Conservation (phyloP, 106 monocot species). For the Dactylorhiza incarnata region DNA sequence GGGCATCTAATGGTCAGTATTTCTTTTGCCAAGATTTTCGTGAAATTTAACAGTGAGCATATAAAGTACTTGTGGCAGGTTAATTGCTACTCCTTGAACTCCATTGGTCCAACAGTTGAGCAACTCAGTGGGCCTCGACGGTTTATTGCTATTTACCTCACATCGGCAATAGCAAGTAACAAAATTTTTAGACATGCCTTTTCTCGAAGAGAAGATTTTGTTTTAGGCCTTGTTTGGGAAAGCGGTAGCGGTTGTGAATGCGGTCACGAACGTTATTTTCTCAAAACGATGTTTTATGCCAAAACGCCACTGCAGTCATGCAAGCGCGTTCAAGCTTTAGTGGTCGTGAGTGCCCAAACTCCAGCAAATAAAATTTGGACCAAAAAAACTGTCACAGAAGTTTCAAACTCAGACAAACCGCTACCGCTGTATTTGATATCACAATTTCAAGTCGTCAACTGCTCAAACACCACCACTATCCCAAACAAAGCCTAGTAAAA, state of each 20-base stretch:
- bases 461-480: too few relatives aligned
- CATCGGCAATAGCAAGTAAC: constrained; percentile 81
- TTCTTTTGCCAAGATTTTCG: not conserved
- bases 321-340: too few relatives aligned
- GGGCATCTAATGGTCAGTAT: constrained; percentile 58
- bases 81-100: constrained; percentile 85
- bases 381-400: too few relatives aligned
- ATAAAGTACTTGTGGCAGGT: constrained; percentile 29
- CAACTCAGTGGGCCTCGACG: constrained; percentile 59
- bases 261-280: too few relatives aligned
- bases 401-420: too few relatives aligned
- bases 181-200: constrained; percentile 11
- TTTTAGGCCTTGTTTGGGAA: not conserved
- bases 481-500: not conserved
- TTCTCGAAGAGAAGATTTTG: constrained; percentile 4
- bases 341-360: too few relatives aligned
- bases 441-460: too few relatives aligned
- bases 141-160: constrained; percentile 71
- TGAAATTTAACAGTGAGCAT: not conserved
- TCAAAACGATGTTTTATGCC: too few relatives aligned
- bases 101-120: constrained; percentile 79
- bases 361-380: too few relatives aligned
- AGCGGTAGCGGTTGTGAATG: too few relatives aligned
- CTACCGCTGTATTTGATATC: too few relatives aligned
- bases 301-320: too few relatives aligned